phyloP scores from a whole-genome alignment of 2,329 filamentous ascomycete genomes.

The Microcyclosporella mali region DNA sequence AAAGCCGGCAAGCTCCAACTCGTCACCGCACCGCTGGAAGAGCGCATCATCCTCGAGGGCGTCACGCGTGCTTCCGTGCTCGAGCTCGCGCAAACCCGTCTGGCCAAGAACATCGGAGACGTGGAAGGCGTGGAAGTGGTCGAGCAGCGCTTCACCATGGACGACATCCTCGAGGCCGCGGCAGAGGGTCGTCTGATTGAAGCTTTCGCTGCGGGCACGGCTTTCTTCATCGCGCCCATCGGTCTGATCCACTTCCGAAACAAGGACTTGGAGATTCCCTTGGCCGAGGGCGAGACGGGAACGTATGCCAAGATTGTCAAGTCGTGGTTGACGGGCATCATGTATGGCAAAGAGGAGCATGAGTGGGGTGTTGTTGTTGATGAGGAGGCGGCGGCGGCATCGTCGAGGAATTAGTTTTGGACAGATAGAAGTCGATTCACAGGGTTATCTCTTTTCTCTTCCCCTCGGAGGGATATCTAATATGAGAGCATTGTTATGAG shows the following conservation, averaged over 20 bases:
- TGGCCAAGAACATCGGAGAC: slow-evolving; percentile 34
- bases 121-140: slow-evolving; percentile 58
- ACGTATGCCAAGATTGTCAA: slow-evolving; percentile 40
- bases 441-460: no score
- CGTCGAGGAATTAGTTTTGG: no score
- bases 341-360: slow-evolving; percentile 43
- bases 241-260: slow-evolving; percentile 42
- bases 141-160: slow-evolving; percentile 76
- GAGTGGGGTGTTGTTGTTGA: slow-evolving; percentile 44
- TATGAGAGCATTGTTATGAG: no score
- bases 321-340: slow-evolving; percentile 44
- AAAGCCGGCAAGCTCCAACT: slow-evolving; percentile 58
- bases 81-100: slow-evolving; percentile 60
- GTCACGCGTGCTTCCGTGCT: slow-evolving; percentile 78
- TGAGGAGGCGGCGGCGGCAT: slow-evolving; percentile 30
- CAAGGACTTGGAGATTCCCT: slow-evolving; percentile 39
- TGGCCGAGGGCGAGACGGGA: slow-evolving; percentile 37
- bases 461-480: no score
- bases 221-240: slow-evolving; percentile 49
- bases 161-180: slow-evolving; percentile 65
- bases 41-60: slow-evolving; percentile 75
- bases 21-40: slow-evolving; percentile 75
- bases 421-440: no score
- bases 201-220: slow-evolving; percentile 81
- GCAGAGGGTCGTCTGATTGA: slow-evolving; percentile 73